Conservation (phyloP, 1,284 basidiomycete genomes). For the Vanrija sp. region DNA sequence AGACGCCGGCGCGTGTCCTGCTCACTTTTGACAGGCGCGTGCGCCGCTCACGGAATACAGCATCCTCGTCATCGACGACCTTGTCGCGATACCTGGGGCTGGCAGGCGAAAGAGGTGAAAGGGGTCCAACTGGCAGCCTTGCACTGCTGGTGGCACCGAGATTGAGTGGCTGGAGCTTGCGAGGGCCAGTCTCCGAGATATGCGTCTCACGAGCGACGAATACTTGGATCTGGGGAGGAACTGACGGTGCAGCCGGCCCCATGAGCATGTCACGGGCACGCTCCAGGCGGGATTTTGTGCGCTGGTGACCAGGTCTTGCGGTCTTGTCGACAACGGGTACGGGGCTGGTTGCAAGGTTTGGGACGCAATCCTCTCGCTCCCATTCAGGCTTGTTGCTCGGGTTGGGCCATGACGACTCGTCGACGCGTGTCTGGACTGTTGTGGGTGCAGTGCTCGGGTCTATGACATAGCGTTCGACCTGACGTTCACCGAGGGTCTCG, state of each 20-base stretch:
- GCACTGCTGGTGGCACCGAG: no score
- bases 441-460: constrained; percentile 21
- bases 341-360: constrained; percentile 1
- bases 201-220: constrained; percentile 25
- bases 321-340: not conserved
- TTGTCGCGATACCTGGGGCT: not conserved
- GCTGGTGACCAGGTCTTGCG: not conserved
- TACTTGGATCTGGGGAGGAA: constrained; percentile 1
- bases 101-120: not conserved
- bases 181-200: constrained; percentile 20
- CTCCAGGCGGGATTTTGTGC: not conserved
- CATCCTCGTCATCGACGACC: constrained; percentile 14
- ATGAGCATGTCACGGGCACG: no score
- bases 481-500: constrained; percentile 29
- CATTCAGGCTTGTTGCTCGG: constrained; percentile 17
- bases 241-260: no score
- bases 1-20: not conserved
- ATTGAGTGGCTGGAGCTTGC: not conserved
- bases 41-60: constrained; percentile 16
- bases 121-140: not conserved
- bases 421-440: constrained; percentile 15
- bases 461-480: constrained; percentile 31
- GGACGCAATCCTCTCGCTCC: constrained; percentile 28
- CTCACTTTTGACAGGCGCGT: constrained; percentile 29
- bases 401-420: constrained; percentile 20